Evolutionary conservation across 805 yeast genomes (phyloP).

Genomic region (Yamadazyma laniorum): DNA sequence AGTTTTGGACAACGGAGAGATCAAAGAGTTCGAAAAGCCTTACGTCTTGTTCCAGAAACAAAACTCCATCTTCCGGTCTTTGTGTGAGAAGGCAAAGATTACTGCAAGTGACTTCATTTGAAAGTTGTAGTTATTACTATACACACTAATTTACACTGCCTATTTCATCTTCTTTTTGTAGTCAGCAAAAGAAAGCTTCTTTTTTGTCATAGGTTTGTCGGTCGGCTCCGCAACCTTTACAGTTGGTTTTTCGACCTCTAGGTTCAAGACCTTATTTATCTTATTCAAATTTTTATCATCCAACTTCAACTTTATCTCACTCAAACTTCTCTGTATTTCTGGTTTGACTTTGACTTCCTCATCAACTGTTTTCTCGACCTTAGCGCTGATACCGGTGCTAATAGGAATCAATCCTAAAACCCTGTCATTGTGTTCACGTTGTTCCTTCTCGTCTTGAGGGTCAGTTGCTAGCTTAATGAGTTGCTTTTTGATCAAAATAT

Average conservation of each 20-base stretch:
- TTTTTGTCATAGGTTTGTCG: conserved; percentile 21
- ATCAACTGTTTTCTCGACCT: conserved; percentile 13
- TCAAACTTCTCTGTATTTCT: conserved; percentile 13
- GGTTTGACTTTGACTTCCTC: conserved; percentile 12
- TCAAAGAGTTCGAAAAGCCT: conserved; percentile 75
- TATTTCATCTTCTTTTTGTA: conserved; percentile 58
- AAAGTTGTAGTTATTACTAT: conserved; percentile 1
- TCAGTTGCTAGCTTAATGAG: neutral
- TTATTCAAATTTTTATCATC: conserved; percentile 9
- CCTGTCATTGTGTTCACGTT: neutral
- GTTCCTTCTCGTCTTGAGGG: neutral
- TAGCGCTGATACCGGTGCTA: conserved; percentile 3
- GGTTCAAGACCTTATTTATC: conserved; percentile 5
- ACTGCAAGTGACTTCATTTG: conserved; percentile 40
- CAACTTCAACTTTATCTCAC: conserved; percentile 13
- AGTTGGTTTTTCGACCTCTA: conserved; percentile 4
- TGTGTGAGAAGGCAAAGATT: conserved; percentile 59
- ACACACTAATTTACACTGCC: conserved; percentile 1
- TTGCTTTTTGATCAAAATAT: conserved; percentile 1
- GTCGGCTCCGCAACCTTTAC: conserved; percentile 1
- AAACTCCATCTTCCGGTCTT: conserved; percentile 57
- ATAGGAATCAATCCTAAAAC: conserved; percentile 5
- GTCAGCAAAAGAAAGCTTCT: conserved; percentile 71
- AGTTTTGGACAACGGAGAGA: conserved; percentile 79
- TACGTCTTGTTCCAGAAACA: conserved; percentile 50